Base-by-base conservation (phyloP, 2,329 filamentous ascomycete genomes). In the Trichoderma koningiopsis region DNA sequence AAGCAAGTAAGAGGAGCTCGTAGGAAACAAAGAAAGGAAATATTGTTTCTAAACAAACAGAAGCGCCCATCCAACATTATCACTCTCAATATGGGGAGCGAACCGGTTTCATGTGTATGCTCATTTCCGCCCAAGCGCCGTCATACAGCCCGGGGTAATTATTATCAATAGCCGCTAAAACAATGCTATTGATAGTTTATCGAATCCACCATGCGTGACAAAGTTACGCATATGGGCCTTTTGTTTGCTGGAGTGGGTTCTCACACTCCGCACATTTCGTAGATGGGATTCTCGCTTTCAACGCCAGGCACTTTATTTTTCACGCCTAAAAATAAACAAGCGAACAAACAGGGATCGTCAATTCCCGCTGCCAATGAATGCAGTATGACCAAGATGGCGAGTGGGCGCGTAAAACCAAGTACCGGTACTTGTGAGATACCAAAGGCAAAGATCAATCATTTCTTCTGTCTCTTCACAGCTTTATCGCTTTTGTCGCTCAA, bases 401-500 rank as follows among this genome's bases (percentile, higher is more conserved):
- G 31, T 71, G 72, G 70, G 71, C 71, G 73, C 70, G 69, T 72
- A 70, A 47, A 16, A 16, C 49, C 16, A 72, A 29, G 72, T 72
- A 73, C 64, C 72, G 71, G 71, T 78, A 75, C 74, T 68, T 74
- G 11, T 43, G 52, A 56, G 68, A 63, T 73, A 75, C 74, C 49
- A 27, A 22, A 29, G 19, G 47, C 47, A 24, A 43, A n/a, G 19
- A 49, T 49, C n/a, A 22, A 53, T 72, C 74, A 79, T 72, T 87
- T 88, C 81, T 86, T 88, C 73, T 85, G 84, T 70, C 86, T 81
- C 77, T 89, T 89, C 4, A 80, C 75, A 73, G 84, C 87, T 79
- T 87, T 88, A 70, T 93, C 90, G 77, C 91, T 93, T 6, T 82
- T 82, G 19, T 84, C 83, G 77, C 92, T 95, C 65, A 96, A 78